Conservation (phyloP, 2,329 filamentous ascomycete species). For the Calonectria multiphialidica region DNA sequence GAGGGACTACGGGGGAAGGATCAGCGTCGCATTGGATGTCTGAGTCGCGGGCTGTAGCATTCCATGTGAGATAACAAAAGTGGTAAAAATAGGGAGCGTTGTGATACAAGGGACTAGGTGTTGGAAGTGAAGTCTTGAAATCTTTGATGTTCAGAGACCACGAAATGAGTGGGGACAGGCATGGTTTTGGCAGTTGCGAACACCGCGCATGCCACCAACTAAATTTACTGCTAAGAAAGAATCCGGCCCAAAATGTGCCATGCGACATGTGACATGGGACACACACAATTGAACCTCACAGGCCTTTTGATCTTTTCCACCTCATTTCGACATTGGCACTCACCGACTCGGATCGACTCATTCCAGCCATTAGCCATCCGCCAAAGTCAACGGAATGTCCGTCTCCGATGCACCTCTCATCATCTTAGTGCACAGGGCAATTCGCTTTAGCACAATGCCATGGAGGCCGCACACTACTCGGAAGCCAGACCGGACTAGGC, state of each 20-base stretch:
- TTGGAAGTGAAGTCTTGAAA: not conserved
- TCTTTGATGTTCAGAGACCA: not conserved
- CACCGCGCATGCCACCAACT: not conserved
- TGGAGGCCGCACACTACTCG: constrained; percentile 27
- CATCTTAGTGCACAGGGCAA: not conserved
- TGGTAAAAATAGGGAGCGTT: not conserved
- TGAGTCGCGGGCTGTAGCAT: not conserved
- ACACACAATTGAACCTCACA: too few species aligned
- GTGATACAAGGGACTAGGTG: not conserved
- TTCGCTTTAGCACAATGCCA: constrained; percentile 1
- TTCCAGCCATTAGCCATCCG: not conserved
- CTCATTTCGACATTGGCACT: not conserved
- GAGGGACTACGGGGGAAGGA: not conserved
- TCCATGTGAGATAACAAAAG: not conserved
- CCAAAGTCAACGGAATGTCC: not conserved
- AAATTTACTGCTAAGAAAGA: not conserved
- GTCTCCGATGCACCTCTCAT: not conserved
- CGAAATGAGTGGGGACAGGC: not conserved
- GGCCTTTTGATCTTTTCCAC: too few species aligned
- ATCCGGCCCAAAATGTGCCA: not conserved
- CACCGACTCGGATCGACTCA: not conserved
- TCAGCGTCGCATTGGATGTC: not conserved
- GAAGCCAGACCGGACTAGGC: constrained; percentile 33
- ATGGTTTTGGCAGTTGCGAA: not conserved
- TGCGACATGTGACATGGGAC: not conserved